phyloP scores from a whole-genome alignment of 2,329 filamentous ascomycete species.

The Claviceps cyperi region DNA sequence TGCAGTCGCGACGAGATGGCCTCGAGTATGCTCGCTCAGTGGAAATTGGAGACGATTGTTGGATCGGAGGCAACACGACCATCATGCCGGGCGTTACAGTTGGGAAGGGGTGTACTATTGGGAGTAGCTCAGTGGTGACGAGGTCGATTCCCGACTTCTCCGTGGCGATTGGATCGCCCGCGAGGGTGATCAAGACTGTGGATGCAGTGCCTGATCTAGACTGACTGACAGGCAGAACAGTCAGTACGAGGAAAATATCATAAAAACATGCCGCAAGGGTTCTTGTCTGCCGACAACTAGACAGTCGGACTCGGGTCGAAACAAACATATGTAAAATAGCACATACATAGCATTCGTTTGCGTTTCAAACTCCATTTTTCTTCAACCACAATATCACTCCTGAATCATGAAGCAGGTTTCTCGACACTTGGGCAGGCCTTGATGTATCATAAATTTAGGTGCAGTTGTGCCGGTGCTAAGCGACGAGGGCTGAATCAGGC shows the following conservation, averaged over 20 bases:
- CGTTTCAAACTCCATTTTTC: too few relatives aligned
- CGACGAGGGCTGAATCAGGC: too few relatives aligned
- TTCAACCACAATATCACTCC: too few relatives aligned
- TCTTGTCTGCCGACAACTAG: too few relatives aligned
- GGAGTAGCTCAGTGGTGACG: constrained; percentile 35
- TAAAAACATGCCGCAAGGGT: too few relatives aligned
- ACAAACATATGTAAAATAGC: too few relatives aligned
- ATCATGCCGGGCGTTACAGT: constrained; percentile 39
- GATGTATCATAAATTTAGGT: too few relatives aligned
- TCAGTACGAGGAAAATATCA: not conserved
- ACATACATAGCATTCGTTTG: too few relatives aligned
- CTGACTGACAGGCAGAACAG: not conserved
- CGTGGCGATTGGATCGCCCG: constrained; percentile 33
- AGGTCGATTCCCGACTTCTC: constrained; percentile 32
- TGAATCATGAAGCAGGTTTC: too few relatives aligned
- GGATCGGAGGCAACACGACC: constrained; percentile 35
- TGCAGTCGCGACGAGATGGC: constrained; percentile 30
- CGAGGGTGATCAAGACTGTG: constrained; percentile 33
- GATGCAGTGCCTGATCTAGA: constrained; percentile 20
- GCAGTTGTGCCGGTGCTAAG: too few relatives aligned
- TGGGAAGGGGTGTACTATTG: constrained; percentile 36
- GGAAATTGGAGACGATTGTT: constrained; percentile 37
- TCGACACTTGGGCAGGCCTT: too few relatives aligned
- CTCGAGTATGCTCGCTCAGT: constrained; percentile 33
- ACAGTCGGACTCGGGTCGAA: too few relatives aligned